Base-by-base conservation (phyloP, 768 basidiomycete genomes). In the Grammothele lineata region DNA sequence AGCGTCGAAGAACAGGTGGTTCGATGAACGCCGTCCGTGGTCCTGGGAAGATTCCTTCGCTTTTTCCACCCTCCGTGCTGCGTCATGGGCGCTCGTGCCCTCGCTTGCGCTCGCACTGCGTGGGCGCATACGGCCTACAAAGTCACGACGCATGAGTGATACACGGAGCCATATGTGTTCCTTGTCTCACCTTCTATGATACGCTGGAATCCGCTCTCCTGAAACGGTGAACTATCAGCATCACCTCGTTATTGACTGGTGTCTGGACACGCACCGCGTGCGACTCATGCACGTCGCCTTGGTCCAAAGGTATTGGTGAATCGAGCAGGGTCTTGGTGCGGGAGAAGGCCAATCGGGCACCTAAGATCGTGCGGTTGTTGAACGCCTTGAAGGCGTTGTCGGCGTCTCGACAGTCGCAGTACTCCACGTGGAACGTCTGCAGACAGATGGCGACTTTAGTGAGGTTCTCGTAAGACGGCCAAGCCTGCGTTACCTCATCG, bases 361-460 rank as follows among this genome's bases (percentile, higher is more conserved):
- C 81, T 43, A 78, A 76, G 27, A 78, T 59, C 37, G 66, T 62
- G 30, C 71, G 70, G 2, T 71, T 71, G 38, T 84, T 58, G 17
- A 91, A 65, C 37, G 67, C 67, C 37, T 65, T 62, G 55, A 68
- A 74, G 12, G 87, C 85, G 10, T 60, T 56, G 32, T 70, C 65
- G 5, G 84, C 80, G 32, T 75, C 73, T 21, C 84, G 73, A 22
- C 78, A 70, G 57, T 90, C 86, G 58, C 74, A 84, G 60, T 77
- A 92, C 53, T 88, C 85, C 42, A 82, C 76, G 33, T 65, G 66
- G 62, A 80, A 87, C 23, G 73, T 63, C 63, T 73, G 50, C 9
- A 45, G 19, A 27, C 11, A 43, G 33, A 23, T n/a, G 4, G 41
- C 47, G 11, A 52, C n/a, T n/a, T n/a, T n/a, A n/a, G n/a, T n/a